Percentiles rank a stretch among this genome's conserved stretches.
phyloP scores from a whole-genome alignment of 129 eudicot genomes.

The Tanacetum coccineum region DNA sequence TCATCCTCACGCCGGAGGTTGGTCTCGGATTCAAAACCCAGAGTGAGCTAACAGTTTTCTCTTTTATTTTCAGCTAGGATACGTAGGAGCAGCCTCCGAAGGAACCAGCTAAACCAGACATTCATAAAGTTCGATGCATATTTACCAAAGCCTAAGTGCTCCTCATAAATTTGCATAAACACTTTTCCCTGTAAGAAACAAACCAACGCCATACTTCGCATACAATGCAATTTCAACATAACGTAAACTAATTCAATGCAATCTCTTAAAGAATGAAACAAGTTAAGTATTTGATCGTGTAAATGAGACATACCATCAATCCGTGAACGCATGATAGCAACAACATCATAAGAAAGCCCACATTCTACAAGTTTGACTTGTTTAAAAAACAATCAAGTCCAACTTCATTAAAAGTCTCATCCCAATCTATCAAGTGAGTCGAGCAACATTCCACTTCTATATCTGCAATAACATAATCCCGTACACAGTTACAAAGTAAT shows the following conservation, averaged over 20 bases:
- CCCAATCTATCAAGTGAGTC: no score
- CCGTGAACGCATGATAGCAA: slow-evolving; percentile 97
- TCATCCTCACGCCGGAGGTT: no score
- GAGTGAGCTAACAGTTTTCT: no score
- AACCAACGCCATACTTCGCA: slow-evolving; percentile 20
- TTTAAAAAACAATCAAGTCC: slow-evolving; percentile 80
- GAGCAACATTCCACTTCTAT: slow-evolving; percentile 50
- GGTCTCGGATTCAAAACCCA: no score
- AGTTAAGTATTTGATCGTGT: no score
- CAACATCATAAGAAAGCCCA: slow-evolving; percentile 98
- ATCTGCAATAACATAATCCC: slow-evolving; percentile 32
- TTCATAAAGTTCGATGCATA: no score
- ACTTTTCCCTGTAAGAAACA: slow-evolving; percentile 76
- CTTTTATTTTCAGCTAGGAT: no score
- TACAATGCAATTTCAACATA: neutral
- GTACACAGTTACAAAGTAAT: slow-evolving; percentile 18
- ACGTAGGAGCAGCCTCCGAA: no score
- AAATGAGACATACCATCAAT: no score
- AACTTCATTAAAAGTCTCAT: slow-evolving; percentile 72
- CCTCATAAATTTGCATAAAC: no score
- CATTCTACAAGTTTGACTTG: slow-evolving; percentile 84
- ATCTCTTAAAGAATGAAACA: neutral
- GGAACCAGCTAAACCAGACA: no score
- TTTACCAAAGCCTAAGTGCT: no score
- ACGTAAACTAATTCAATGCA: neutral